These are phyloP conservation scores for Hanseniaspora gamundiae DNA, from an alignment of 1,139 yeast species.

Conservation along the genomic window DNA sequence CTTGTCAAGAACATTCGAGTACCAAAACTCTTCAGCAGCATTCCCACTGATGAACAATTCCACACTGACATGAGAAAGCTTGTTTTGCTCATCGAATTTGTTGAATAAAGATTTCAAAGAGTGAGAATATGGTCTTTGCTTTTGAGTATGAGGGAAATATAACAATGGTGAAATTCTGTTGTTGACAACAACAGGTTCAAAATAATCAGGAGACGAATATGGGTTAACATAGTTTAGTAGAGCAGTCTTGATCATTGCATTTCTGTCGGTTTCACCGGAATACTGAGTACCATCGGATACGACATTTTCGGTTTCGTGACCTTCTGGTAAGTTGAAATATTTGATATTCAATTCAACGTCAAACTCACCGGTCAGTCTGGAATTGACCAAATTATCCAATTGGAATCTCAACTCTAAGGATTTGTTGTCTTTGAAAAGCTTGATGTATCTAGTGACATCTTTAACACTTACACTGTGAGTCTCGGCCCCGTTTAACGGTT, in stretches of 20 bases:
- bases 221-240: constrained; percentile 14
- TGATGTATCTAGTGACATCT: constrained; percentile 50
- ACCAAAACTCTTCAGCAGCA: constrained; percentile 79
- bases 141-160: constrained; percentile 28
- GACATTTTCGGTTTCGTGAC: constrained; percentile 6
- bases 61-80: constrained; percentile 25
- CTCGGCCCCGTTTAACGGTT: constrained; percentile 43
- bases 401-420: constrained; percentile 35
- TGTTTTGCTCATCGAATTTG: neutral
- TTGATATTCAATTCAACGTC: constrained; percentile 39
- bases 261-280: neutral
- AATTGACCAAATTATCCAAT: constrained; percentile 53
- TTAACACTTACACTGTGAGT: constrained; percentile 41
- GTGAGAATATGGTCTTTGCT: constrained; percentile 3
- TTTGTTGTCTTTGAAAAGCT: constrained; percentile 35
- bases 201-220: constrained; percentile 13
- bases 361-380: constrained; percentile 49
- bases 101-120: constrained; percentile 2
- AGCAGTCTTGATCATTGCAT: constrained; percentile 2
- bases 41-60: constrained; percentile 64
- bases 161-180: constrained; percentile 31
- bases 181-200: constrained; percentile 10
- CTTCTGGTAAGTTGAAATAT: constrained; percentile 31
- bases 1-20: constrained; percentile 46
- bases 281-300: neutral